phyloP scores from a whole-genome alignment of 768 basidiomycete species.

The Calocera cornea region DNA sequence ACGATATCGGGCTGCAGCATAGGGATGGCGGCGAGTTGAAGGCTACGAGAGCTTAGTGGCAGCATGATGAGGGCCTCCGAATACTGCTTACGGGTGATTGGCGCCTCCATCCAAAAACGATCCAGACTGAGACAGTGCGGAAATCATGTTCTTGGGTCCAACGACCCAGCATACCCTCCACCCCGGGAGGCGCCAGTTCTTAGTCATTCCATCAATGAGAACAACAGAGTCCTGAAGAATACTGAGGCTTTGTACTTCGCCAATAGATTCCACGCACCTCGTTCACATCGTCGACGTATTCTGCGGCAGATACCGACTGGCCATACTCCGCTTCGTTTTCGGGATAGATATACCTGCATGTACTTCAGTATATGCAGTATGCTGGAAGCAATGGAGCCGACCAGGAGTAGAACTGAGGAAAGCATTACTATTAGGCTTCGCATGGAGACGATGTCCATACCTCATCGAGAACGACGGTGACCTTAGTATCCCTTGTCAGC shows the following conservation, averaged over 20 bases:
- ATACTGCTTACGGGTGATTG: slow-evolving; percentile 62
- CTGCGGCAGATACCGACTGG: slow-evolving; percentile 66
- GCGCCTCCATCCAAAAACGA: slow-evolving; percentile 93
- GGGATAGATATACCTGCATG: slow-evolving; percentile 57
- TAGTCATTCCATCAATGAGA: slow-evolving; percentile 86
- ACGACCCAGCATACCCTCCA: slow-evolving; percentile 87
- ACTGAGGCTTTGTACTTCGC: neutral
- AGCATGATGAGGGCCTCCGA: neutral
- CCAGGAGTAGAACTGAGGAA: slow-evolving; percentile 77
- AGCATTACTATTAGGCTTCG: neutral
- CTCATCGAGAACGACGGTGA: slow-evolving; percentile 72
- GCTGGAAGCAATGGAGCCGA: neutral
- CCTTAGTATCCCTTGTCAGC: slow-evolving; percentile 55
- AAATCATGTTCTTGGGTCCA: slow-evolving; percentile 76
- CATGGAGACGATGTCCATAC: slow-evolving; percentile 25
- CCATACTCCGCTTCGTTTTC: slow-evolving; percentile 62
- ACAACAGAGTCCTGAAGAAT: slow-evolving; percentile 51
- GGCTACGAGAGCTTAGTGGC: slow-evolving; percentile 26
- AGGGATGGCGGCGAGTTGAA: slow-evolving; percentile 79
- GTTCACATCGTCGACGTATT: slow-evolving; percentile 78
- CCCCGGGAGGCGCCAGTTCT: slow-evolving; percentile 92
- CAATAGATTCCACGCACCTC: slow-evolving; percentile 28
- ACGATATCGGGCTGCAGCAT: slow-evolving; percentile 64
- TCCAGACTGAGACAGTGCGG: slow-evolving; percentile 82
- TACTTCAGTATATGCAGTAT: neutral